These are phyloP conservation scores for Xerophyta viscosa DNA, from an alignment of 106 monocot species.

Conservation along the genomic window DNA sequence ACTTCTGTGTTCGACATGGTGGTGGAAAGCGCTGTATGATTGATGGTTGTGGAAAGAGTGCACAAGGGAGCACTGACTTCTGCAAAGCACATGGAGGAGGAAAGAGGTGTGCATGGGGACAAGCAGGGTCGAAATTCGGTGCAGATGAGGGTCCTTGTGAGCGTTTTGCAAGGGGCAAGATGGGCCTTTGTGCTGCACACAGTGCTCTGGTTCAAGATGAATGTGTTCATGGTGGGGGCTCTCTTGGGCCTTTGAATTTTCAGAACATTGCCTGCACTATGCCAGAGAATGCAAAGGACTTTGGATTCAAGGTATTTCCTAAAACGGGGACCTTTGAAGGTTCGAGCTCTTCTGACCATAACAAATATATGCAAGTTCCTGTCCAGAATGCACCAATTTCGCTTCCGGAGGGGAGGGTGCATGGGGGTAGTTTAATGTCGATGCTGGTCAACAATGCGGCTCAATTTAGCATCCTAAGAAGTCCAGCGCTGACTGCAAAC, in stretches of 20 bases:
- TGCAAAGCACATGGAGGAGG: constrained; percentile 57
- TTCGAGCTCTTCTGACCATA: constrained; percentile 1
- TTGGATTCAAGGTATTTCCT: background rate
- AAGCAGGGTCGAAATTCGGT: constrained; percentile 4
- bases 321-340: background rate
- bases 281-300: background rate
- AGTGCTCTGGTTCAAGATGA: constrained; percentile 16
- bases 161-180: constrained; percentile 12
- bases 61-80: constrained; percentile 45
- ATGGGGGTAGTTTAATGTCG: constrained; percentile 46
- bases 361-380: background rate
- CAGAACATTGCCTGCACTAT: background rate
- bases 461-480: background rate
- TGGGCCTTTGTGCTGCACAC: constrained; percentile 18
- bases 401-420: constrained; percentile 52
- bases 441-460: constrained; percentile 15
- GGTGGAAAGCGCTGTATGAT: constrained; percentile 40
- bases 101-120: constrained; percentile 39
- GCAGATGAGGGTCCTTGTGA: constrained; percentile 9
- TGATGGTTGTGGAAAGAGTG: constrained; percentile 43
- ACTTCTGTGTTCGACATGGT: constrained; percentile 41
- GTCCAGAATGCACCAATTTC: background rate
- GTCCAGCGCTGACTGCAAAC: too few relatives aligned
- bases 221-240: constrained; percentile 12
- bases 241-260: background rate